phyloP scores from a whole-genome alignment of 1,139 yeast genomes.

The Yamadazyma friedrichii region DNA sequence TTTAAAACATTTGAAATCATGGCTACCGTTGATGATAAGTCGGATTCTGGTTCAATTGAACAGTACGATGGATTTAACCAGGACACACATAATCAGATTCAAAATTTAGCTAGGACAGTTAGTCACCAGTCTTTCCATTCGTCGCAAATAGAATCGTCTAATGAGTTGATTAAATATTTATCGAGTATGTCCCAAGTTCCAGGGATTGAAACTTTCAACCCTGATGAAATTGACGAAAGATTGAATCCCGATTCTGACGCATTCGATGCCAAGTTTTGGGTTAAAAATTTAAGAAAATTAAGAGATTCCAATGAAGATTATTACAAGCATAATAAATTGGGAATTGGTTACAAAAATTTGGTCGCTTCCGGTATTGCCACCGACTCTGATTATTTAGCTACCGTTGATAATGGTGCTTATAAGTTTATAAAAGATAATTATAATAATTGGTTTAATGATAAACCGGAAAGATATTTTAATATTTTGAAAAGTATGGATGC shows the following conservation, averaged over 20 bases:
- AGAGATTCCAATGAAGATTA: conserved; percentile 56
- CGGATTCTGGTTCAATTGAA: conserved; percentile 17
- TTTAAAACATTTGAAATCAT: neutral
- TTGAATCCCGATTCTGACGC: conserved; percentile 44
- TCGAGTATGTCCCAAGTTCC: conserved; percentile 57
- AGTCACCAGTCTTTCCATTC: conserved; percentile 31
- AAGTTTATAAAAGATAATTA: conserved; percentile 20
- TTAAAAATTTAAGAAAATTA: conserved; percentile 61
- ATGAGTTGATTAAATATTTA: conserved; percentile 50
- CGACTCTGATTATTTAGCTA: conserved; percentile 78
- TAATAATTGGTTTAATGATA: conserved; percentile 34
- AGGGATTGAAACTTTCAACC: conserved; percentile 38
- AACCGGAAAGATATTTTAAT: conserved; percentile 25
- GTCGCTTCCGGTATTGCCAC: conserved; percentile 75
- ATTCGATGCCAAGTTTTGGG: conserved; percentile 70
- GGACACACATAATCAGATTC: conserved; percentile 24
- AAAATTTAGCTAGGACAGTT: conserved; percentile 50
- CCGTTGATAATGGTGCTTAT: conserved; percentile 53
- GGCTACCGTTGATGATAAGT: conserved; percentile 4
- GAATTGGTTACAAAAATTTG: conserved; percentile 67
- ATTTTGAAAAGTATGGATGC: conserved; percentile 36
- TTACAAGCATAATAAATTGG: conserved; percentile 62
- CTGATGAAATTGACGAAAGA: conserved; percentile 12
- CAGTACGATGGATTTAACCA: conserved; percentile 26
- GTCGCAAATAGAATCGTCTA: conserved; percentile 27